Percentiles rank a stretch among this genome's conserved stretches.
Conservation (phyloP, 208 protist species). For the Trypanosoma caninum region DNA sequence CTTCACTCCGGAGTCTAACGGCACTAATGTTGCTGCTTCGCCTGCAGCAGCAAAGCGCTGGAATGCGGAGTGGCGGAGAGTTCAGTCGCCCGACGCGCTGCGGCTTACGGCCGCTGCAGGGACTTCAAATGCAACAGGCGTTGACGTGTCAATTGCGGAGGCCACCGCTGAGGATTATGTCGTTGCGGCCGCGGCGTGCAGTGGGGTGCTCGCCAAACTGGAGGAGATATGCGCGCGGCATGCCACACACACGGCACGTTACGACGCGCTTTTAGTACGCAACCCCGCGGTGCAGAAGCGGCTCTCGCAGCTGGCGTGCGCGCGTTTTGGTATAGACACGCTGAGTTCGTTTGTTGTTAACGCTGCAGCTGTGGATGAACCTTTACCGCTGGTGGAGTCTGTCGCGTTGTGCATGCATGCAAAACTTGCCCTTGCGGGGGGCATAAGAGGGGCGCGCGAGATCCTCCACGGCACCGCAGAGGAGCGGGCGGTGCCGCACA, state of each 20-base stretch:
- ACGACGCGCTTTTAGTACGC: conserved; percentile 66
- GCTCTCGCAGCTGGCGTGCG: conserved; percentile 54
- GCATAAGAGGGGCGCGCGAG: conserved; percentile 43
- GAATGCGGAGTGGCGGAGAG: neutral
- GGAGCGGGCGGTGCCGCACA: conserved; percentile 34
- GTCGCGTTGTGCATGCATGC: conserved; percentile 58
- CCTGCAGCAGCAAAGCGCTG: conserved; percentile 2
- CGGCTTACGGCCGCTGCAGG: conserved; percentile 29
- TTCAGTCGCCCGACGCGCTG: conserved; percentile 15
- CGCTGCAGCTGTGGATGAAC: neutral
- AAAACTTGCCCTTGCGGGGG: conserved; percentile 52
- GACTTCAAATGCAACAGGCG: conserved; percentile 17
- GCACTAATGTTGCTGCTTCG: no score
- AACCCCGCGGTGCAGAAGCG: conserved; percentile 66
- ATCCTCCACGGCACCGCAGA: conserved; percentile 36
- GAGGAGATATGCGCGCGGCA: conserved; percentile 63
- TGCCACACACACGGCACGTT: conserved; percentile 52
- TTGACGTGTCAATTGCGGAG: conserved; percentile 18
- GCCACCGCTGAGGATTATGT: conserved; percentile 51
- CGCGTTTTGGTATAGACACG: conserved; percentile 59
- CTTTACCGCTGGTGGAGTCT: conserved; percentile 45
- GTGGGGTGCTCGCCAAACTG: conserved; percentile 44
- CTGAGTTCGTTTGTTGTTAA: conserved; percentile 46
- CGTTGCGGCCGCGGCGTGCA: conserved; percentile 62
- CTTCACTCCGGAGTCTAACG: conserved; percentile 47